Evolutionary conservation across 2,329 filamentous ascomycete genomes (phyloP), one percentile per base, ranked within the genome.

Genomic region (Tolypocladium nubicola): DNA sequence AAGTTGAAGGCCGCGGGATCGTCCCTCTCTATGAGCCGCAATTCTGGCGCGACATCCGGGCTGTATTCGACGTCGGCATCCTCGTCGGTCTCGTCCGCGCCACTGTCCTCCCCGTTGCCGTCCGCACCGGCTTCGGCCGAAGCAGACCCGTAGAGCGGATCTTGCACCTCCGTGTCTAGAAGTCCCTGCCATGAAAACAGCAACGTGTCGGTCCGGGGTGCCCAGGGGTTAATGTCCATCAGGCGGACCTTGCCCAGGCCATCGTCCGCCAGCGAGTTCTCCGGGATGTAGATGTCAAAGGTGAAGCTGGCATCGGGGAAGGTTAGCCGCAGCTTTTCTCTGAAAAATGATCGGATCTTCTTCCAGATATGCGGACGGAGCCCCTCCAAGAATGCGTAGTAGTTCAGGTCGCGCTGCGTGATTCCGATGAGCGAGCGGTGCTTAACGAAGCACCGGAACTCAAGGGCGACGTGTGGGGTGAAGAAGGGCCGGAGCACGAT

Each of bases 221-320:
- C 93, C 90, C 93, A 99, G 0, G 94, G 90, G 67, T 97, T 97
- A 67, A 99, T 88, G 68, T 99, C 94, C 53, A 99, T 87, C 13
- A 99, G 77, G 75, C 91, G 88, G 2, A 95, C 89, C 53, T 83
- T 80, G 53, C 89, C 84, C 57, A 95, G 81, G 1, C 87, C 77
- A 35, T 79, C 78, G 33, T 75, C 70, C 16, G 85, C 70, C 19
- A 71, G 61, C 71, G 66, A 81, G 76, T 65, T 81, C 61, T 86
- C 83, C 1, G 93, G 92, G 1, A 99, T 81, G 67, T 99, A 97
- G 49, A 97, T 87, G 68, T 99, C 94, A 66, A 99, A 96, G 0
- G 85, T 83, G 65, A 96, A 97, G 70, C 84, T 87, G 3, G 83
- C 79, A 61, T 97, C 93, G 0, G 89, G 88, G 65, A 97, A 97